A percentile compares a stretch with the other conserved stretches of the same genome.
These are phyloP conservation scores for Penicillium robsamsonii DNA, from an alignment of 495 filamentous ascomycete species.

Conservation along the genomic window DNA sequence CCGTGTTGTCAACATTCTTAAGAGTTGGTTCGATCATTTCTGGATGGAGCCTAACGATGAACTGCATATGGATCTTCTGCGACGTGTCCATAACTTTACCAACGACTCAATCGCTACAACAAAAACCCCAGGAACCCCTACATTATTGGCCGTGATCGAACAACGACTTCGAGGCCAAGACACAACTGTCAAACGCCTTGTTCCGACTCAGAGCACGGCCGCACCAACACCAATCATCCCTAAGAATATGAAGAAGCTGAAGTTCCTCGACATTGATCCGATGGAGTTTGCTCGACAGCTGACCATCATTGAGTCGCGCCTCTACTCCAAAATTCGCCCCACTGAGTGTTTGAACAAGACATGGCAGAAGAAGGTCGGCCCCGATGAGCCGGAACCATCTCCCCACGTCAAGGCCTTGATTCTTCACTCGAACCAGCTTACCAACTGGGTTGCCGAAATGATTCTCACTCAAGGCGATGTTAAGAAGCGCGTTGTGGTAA, in stretches of 20 bases:
- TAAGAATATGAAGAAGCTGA: constrained; percentile 99
- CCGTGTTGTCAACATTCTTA: constrained; percentile 93
- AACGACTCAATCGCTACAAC: constrained; percentile 89
- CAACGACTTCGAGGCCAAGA: constrained; percentile 86
- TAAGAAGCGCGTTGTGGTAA: constrained; percentile 92
- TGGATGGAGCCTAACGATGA: constrained; percentile 96
- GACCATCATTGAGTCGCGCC: constrained; percentile 91
- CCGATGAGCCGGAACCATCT: constrained; percentile 83
- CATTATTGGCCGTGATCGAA: constrained; percentile 79
- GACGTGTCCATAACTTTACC: constrained; percentile 85
- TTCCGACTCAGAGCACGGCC: constrained; percentile 76
- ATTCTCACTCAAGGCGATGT: constrained; percentile 91
- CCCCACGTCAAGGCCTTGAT: constrained; percentile 94
- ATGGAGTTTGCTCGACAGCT: constrained; percentile 94
- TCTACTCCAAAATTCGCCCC: constrained; percentile 92
- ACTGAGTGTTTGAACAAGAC: constrained; percentile 97
- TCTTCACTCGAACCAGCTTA: constrained; percentile 95
- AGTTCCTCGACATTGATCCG: constrained; percentile 95
- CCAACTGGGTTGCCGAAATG: constrained; percentile 99
- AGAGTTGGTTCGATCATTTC: constrained; percentile 96
- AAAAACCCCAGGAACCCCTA: constrained; percentile 80
- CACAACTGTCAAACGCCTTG: constrained; percentile 76
- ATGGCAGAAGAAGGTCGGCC: constrained; percentile 89
- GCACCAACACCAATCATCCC: constrained; percentile 87
- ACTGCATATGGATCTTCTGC: constrained; percentile 76